Percentiles rank a stretch among this genome's conserved stretches.
phyloP scores from a whole-genome alignment of 2,329 filamentous ascomycete genomes.

The Aureobasidium leucospermi region DNA sequence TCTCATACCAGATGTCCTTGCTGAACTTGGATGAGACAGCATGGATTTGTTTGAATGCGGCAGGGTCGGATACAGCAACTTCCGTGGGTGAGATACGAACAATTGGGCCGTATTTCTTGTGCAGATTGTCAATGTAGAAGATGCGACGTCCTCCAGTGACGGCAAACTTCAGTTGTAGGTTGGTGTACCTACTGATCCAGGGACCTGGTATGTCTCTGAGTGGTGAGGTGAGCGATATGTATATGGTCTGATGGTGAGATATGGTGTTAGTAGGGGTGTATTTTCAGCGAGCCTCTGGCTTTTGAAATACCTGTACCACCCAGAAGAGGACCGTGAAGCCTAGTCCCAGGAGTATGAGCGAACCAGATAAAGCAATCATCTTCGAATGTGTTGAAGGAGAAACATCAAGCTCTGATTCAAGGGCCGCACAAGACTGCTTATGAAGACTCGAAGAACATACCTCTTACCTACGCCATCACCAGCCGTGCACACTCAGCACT shows the following conservation, averaged over 20 bases:
- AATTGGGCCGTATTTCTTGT: slow-evolving; percentile 34
- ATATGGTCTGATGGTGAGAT: not conserved
- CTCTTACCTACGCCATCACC: not conserved
- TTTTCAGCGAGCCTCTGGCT: no score
- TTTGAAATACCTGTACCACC: not conserved
- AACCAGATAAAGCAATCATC: slow-evolving; percentile 3
- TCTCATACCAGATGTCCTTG: slow-evolving; percentile 26
- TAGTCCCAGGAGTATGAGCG: not conserved
- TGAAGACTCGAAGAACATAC: not conserved
- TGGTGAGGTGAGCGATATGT: slow-evolving; percentile 18
- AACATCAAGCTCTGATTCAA: not conserved
- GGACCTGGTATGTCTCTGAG: slow-evolving; percentile 25
- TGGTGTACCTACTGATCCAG: slow-evolving; percentile 21
- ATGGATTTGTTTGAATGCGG: slow-evolving; percentile 27
- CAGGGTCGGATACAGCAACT: slow-evolving; percentile 23
- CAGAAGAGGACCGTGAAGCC: not conserved
- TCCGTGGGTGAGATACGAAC: slow-evolving; percentile 29
- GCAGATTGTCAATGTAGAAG: slow-evolving; percentile 32
- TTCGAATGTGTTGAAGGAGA: not conserved
- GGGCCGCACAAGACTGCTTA: not conserved
- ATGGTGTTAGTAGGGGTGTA: not conserved
- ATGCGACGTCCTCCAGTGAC: slow-evolving; percentile 33
- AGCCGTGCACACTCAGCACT: no score
- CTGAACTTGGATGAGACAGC: slow-evolving; percentile 21
- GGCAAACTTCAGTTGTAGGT: slow-evolving; percentile 29